A percentile compares a stretch with the other conserved stretches of the same genome.
Evolutionary conservation across 2,329 filamentous ascomycete genomes (phyloP).

Genomic region (Cladosporium sphaerospermum): DNA sequence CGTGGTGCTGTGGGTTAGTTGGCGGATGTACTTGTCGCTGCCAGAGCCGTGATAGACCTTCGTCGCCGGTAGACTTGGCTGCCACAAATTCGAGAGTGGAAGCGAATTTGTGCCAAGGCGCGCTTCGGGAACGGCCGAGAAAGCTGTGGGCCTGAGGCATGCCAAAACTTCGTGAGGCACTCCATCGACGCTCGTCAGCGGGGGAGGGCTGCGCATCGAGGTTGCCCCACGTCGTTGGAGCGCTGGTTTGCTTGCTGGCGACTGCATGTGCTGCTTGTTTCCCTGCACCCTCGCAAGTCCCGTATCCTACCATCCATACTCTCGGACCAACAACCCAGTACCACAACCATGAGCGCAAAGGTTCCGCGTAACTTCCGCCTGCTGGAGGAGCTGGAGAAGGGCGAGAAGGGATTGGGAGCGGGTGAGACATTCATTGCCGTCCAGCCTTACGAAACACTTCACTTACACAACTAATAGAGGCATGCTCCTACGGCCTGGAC

Average conservation of each 20-base stretch:
- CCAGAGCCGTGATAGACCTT: constrained; percentile 8
- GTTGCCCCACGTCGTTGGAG: not conserved
- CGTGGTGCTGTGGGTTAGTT: constrained; percentile 13
- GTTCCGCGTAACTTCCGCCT: constrained; percentile 94
- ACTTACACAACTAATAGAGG: constrained; percentile 52
- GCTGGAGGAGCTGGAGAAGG: constrained; percentile 96
- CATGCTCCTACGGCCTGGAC: constrained; percentile 92
- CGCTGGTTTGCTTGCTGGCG: not conserved
- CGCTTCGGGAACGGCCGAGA: not conserved
- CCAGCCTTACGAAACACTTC: constrained; percentile 10
- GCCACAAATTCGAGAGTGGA: too few species aligned
- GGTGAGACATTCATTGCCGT: constrained; percentile 43
- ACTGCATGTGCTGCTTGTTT: not conserved
- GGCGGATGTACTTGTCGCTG: constrained; percentile 5
- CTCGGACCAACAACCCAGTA: not conserved
- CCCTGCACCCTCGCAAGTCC: not conserved
- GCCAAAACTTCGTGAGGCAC: not conserved
- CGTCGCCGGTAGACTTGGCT: not conserved
- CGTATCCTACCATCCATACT: not conserved
- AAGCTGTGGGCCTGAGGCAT: not conserved
- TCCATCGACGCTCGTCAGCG: too few species aligned
- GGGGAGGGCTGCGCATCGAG: too few species aligned
- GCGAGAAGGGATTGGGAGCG: constrained; percentile 92
- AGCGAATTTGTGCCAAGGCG: not conserved
- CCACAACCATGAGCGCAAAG: constrained; percentile 56